Conservation (phyloP, 768 basidiomycete genomes). For the Hygrophoropsis aurantiaca region DNA sequence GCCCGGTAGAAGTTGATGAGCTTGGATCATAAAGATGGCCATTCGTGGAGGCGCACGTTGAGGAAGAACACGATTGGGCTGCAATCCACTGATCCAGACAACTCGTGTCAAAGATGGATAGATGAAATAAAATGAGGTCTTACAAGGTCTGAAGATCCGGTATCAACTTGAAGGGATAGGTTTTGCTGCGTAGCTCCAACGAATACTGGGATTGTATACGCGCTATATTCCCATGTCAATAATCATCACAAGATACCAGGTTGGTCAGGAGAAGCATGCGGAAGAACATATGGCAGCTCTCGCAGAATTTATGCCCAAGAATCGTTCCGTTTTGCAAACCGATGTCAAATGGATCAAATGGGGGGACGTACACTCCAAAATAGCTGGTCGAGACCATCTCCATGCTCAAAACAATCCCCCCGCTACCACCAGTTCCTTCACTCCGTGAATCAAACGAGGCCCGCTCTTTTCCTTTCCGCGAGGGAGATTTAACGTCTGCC, state of each 20-base stretch:
- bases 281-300: background rate
- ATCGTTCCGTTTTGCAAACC: conserved; percentile 10
- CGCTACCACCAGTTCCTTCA: conserved; percentile 46
- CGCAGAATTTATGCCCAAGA: background rate
- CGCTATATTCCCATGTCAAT: conserved; percentile 35
- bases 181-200: conserved; percentile 51
- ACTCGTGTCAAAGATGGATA: conserved; percentile 1
- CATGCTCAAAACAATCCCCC: conserved; percentile 59
- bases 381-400: conserved; percentile 52
- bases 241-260: conserved; percentile 1
- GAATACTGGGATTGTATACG: conserved; percentile 61
- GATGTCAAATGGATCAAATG: conserved; percentile 1
- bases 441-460: conserved; percentile 17
- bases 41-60: conserved; percentile 45
- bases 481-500: background rate
- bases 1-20: conserved; percentile 41
- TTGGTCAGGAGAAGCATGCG: background rate
- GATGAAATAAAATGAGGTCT: conserved; percentile 21
- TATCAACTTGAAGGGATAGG: conserved; percentile 72
- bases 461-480: conserved; percentile 9
- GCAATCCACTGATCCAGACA: conserved; percentile 84
- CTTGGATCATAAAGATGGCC: conserved; percentile 59
- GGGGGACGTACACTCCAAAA: conserved; percentile 57
- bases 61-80: conserved; percentile 59
- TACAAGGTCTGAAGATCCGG: conserved; percentile 80